Conservation (phyloP, 176 grass and related monocot species). For the Elymus sibiricus region DNA sequence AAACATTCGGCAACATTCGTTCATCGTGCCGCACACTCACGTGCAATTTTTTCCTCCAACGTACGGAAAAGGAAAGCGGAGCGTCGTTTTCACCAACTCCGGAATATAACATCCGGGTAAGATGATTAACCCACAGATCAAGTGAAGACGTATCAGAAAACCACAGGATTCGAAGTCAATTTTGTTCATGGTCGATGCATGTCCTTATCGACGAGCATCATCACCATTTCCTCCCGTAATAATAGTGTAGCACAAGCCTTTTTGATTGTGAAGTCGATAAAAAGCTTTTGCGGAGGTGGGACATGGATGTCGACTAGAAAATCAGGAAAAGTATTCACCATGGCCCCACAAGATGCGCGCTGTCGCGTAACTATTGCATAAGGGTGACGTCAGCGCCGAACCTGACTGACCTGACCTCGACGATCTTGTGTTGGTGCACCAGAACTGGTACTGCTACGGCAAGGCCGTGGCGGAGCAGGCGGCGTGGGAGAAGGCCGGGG, state of each 20-base stretch:
- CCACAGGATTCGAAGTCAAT: background rate
- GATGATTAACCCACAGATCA: background rate
- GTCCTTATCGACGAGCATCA: background rate
- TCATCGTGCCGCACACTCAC: background rate
- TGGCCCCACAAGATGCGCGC: background rate
- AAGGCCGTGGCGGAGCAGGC: constrained; percentile 80
- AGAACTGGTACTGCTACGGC: constrained; percentile 99
- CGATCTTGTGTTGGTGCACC: background rate
- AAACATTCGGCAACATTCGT: background rate
- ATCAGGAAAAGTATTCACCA: background rate
- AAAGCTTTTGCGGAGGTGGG: background rate
- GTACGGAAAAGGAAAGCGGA: background rate
- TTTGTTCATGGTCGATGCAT: background rate
- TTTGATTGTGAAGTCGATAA: background rate
- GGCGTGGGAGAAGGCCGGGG: constrained; percentile 49
- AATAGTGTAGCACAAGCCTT: background rate
- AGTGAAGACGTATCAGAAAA: background rate
- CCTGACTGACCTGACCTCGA: background rate
- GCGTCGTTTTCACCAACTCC: constrained; percentile 31
- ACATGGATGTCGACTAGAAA: background rate
- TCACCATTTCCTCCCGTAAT: background rate
- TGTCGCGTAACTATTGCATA: constrained; percentile 16
- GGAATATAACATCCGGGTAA: background rate
- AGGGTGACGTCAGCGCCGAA: background rate
- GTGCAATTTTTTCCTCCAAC: background rate